Evolutionary conservation across 2,329 filamentous ascomycete genomes (phyloP), one percentile per base, ranked within the genome.

Genomic region (Aspergillus phoenicis): DNA sequence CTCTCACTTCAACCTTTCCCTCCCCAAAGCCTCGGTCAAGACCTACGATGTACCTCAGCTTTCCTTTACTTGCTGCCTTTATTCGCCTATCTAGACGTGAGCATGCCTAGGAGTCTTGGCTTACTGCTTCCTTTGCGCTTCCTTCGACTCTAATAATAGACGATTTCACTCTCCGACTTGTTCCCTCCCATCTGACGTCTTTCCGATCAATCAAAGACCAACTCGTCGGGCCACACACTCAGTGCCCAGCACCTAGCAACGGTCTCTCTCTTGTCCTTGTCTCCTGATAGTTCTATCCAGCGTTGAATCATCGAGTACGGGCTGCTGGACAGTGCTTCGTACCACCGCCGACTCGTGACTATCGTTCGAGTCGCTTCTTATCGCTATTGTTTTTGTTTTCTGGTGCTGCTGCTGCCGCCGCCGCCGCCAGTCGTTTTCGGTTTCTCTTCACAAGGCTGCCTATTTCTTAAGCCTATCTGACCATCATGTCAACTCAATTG

Each of bases 391-490:
- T 64, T 36, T 60, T 56, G 62, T 62, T 68, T 65, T 59, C 43
- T 66, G 58, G 66, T 65, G 62, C 20, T 20, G 20, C 20, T 20
- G 20, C 20, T 20, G 20, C 64, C 62, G 58, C 68, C 71, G 62
- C 64, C 62, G 58, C 68, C 71, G 64, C 66, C 71, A 59, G 60
- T 59, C 68, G 68, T 62, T 66, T 67, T 63, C 69, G 65, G 69
- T 66, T 68, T 64, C 71, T 68, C 70, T 63, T 67, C 65, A 65
- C 11, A 70, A 73, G 79, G 78, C 78, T 80, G 78, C 75, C 72
- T 82, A 82, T 82, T 81, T 82, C 77, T 80, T 78, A 80, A 82
- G 77, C 77, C 77, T 72, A 73, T 57, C 64, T 48, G 67, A 73
- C 10, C 70, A 68, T 64, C 64, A 84, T 83, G 82, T 80, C 81